phyloP scores from a whole-genome alignment of 176 grass and related monocot genomes.

The Carex pumila region DNA sequence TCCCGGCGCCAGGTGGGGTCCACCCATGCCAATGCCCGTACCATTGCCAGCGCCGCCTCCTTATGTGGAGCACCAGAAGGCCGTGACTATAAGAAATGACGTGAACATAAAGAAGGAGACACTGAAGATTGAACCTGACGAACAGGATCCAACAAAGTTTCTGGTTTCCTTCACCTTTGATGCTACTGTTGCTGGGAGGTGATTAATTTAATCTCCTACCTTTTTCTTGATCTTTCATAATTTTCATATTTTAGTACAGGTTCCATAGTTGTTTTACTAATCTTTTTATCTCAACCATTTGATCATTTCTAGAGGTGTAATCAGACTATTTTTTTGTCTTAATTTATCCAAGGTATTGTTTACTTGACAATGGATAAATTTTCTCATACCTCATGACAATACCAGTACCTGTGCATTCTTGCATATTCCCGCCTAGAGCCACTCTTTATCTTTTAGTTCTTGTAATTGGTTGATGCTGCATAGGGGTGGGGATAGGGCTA shows the following conservation, averaged over 20 bases:
- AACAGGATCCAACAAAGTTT: constrained; percentile 42
- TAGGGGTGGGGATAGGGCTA: neutral
- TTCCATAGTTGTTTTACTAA: neutral
- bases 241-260: neutral
- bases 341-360: neutral
- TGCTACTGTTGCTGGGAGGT: constrained; percentile 46
- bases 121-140: constrained; percentile 73
- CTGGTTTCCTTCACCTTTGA: constrained; percentile 90
- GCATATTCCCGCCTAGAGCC: neutral
- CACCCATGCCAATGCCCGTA: constrained; percentile 33
- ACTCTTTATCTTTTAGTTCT: neutral
- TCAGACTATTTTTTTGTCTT: neutral
- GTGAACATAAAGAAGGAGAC: constrained; percentile 97
- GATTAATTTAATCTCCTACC: neutral
- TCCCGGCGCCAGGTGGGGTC: constrained; percentile 30
- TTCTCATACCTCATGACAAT: neutral
- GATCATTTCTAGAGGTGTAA: neutral
- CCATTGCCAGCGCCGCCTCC: constrained; percentile 45
- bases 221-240: neutral
- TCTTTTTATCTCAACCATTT: neutral
- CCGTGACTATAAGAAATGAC: constrained; percentile 83
- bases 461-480: neutral
- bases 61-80: constrained; percentile 94
- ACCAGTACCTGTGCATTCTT: neutral
- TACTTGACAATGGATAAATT: neutral